Base-by-base conservation (phyloP, 192 early-diverging fungal genomes). In the Geranomyces michiganensis region DNA sequence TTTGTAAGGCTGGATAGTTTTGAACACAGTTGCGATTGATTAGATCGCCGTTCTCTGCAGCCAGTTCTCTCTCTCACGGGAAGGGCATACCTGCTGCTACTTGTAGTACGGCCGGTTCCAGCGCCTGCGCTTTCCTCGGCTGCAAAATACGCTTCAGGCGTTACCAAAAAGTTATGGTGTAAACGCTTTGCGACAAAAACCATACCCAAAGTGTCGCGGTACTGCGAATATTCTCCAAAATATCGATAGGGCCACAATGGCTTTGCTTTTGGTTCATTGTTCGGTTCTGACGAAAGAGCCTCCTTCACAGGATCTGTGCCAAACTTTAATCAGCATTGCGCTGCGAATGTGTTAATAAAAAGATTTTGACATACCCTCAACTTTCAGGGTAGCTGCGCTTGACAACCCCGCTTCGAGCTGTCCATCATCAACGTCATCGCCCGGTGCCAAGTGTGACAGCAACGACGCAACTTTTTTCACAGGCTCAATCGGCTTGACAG, bases 181-280 rank as follows among this genome's bases (percentile, higher is more conserved):
- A 19, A 10, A 10, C 3, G 5, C 36, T 9, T 53, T 4, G 7
- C 7, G 51, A 53, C 4, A n/a, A 53, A 15, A 17, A 53, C 17
- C 66, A 30, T 68, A 68, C 66, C 47, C 26, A 70, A 46, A 7
- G 55, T 60, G 13, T 70, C 56, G 17, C 41, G 48, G 45, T 91
- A 86, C 46, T 90, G 84, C 0, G 90, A 86, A 75, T 94, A 89
- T 22, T 92, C 85, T 17, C 93, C 93, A 82, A 94, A 92, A 70
- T 96, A 96, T 15, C 91, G 83, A 70, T 90, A 96, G 12, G 94
- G 94, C 93, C 93, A 96, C 79, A 88, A 81, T 17, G 87, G 81
- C 15, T 87, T 86, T 68, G 10, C 36, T 41, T 41, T 41, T 41
- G 36, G 36, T 41, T 41, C 10, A 79, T 81, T 26, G 56, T 78